A percentile compares a stretch with the other conserved stretches of the same genome.
Conservation (phyloP, 1,284 basidiomycete genomes). For the Ceratobasidium sp. region DNA sequence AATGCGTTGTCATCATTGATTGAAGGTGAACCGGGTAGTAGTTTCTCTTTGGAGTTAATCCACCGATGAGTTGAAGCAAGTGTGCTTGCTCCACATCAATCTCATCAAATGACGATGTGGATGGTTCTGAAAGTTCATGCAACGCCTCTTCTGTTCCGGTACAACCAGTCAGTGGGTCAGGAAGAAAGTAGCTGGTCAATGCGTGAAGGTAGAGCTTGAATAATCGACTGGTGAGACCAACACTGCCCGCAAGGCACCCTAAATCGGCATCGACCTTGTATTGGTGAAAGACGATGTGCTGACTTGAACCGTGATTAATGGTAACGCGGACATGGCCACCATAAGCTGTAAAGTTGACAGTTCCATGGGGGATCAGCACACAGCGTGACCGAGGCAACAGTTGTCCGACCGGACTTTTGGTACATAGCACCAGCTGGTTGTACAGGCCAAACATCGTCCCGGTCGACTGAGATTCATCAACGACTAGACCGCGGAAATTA, state of each 20-base stretch:
- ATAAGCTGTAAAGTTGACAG: constrained; percentile 44
- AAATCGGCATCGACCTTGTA: constrained; percentile 61
- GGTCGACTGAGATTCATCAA: constrained; percentile 53
- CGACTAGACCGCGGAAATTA: constrained; percentile 51
- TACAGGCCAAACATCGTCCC: constrained; percentile 54
- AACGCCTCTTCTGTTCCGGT: constrained; percentile 57
- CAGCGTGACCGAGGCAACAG: constrained; percentile 50
- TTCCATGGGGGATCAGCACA: constrained; percentile 59
- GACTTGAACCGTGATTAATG: neutral
- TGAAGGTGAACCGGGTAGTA: constrained; percentile 61
- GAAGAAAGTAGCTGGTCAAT: constrained; percentile 59
- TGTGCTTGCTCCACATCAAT: constrained; percentile 55
- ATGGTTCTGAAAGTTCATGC: constrained; percentile 58
- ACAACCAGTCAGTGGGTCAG: constrained; percentile 63
- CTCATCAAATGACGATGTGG: constrained; percentile 59
- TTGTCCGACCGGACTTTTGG: neutral
- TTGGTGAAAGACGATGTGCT: constrained; percentile 48
- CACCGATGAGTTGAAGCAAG: constrained; percentile 57
- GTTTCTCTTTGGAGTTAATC: constrained; percentile 57
- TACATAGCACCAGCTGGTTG: constrained; percentile 49
- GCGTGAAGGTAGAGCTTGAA: constrained; percentile 64
- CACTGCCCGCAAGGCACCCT: constrained; percentile 58
- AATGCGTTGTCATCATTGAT: constrained; percentile 61
- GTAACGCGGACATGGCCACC: constrained; percentile 45
- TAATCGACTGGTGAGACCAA: constrained; percentile 57